Evolutionary conservation across 139 green algal species (phyloP).

Genomic region (Desmodesmus armatus): DNA sequence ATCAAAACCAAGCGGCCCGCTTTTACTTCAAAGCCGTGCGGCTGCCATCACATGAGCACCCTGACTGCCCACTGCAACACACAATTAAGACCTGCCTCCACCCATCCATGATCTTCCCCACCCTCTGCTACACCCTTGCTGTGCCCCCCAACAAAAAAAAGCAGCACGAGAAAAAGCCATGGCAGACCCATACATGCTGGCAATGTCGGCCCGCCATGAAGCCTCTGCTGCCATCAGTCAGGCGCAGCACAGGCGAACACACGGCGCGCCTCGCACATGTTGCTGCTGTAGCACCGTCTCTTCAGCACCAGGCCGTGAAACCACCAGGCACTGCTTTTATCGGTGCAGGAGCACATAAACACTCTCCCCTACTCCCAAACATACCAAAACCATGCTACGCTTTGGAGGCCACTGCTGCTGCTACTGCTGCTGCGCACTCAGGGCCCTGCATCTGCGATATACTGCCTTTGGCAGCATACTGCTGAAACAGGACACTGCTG

Average conservation of each 20-base stretch:
- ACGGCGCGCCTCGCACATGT: background rate
- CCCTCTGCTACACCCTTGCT: no score
- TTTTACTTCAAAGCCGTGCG: no score
- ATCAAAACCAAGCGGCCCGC: no score
- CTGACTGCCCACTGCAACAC: no score
- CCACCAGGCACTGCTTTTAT: constrained; percentile 51
- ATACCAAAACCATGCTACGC: background rate
- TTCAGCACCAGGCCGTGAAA: constrained; percentile 41
- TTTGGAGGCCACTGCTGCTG: background rate
- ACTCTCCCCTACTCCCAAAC: background rate
- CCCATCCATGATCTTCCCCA: no score
- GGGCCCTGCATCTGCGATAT: background rate
- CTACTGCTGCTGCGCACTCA: background rate
- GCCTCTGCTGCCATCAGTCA: background rate
- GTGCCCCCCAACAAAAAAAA: no score
- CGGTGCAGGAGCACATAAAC: constrained; percentile 15
- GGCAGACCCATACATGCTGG: no score
- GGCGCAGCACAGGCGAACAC: constrained; percentile 1
- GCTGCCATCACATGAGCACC: no score
- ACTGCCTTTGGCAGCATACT: background rate
- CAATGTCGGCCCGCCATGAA: no score
- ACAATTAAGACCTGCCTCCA: no score
- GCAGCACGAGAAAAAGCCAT: no score
- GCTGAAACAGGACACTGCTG: no score
- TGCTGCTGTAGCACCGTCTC: constrained; percentile 52